Evolutionary conservation across 805 yeast genomes (phyloP).

Genomic region (Sugiyamaella marilandica): DNA sequence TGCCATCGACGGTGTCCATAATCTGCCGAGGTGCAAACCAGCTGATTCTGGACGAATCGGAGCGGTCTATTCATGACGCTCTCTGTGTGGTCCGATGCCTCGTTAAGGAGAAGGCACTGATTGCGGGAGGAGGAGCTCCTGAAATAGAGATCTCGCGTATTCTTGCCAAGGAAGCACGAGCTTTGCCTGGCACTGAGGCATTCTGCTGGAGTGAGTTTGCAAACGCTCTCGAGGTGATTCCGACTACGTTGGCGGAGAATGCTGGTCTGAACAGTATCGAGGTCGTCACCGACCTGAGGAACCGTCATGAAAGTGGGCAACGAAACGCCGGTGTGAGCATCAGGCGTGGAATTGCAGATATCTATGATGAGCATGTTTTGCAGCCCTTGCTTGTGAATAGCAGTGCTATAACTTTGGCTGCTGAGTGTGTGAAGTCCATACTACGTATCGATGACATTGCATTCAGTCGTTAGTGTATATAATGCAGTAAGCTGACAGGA

Average conservation of each 20-base stretch:
- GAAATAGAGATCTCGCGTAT: constrained; percentile 84
- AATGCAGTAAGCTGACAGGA: neutral
- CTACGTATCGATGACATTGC: constrained; percentile 96
- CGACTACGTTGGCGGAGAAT: constrained; percentile 90
- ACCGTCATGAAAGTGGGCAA: constrained; percentile 87
- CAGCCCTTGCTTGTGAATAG: constrained; percentile 95
- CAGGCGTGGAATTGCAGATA: constrained; percentile 89
- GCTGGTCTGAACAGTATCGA: constrained; percentile 90
- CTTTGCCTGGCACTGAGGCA: constrained; percentile 79
- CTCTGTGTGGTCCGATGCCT: constrained; percentile 87
- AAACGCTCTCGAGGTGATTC: constrained; percentile 84
- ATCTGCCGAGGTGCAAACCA: constrained; percentile 93
- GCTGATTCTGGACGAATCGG: constrained; percentile 90
- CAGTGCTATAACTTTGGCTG: constrained; percentile 88
- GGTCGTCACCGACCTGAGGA: constrained; percentile 87
- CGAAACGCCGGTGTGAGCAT: constrained; percentile 93
- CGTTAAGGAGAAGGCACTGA: constrained; percentile 80
- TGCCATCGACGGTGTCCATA: constrained; percentile 66
- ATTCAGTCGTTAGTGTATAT: constrained; percentile 59
- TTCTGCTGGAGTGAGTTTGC: constrained; percentile 91
- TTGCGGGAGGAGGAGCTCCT: constrained; percentile 99
- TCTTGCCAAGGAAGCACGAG: constrained; percentile 63
- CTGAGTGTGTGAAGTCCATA: constrained; percentile 94
- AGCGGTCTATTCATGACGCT: constrained; percentile 95
- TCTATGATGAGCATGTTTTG: constrained; percentile 87